These are phyloP conservation scores for Boletus barrowsii DNA, from an alignment of 768 basidiomycete species.

Conservation along the genomic window DNA sequence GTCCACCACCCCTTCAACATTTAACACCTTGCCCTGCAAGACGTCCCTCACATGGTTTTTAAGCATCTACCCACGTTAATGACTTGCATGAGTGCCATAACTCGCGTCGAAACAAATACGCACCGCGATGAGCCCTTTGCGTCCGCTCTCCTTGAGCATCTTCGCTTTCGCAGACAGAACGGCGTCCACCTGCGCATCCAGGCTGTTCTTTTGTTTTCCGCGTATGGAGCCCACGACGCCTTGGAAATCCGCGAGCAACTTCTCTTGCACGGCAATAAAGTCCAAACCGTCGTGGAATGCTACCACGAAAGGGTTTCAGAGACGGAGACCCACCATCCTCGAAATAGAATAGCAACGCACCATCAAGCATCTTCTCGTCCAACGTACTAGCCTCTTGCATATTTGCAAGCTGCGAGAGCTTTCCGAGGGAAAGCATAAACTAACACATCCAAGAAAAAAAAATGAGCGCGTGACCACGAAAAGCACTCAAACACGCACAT, in stretches of 20 bases:
- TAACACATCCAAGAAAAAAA: constrained; percentile 30
- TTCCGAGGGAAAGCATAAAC: constrained; percentile 90
- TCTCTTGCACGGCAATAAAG: constrained; percentile 80
- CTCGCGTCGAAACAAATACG: not conserved
- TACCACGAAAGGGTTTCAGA: constrained; percentile 29
- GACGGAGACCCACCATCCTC: not conserved
- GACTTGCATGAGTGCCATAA: not conserved
- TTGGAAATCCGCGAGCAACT: constrained; percentile 61
- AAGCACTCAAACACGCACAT: constrained; percentile 48
- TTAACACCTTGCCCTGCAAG: constrained; percentile 70
- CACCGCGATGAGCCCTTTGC: constrained; percentile 47
- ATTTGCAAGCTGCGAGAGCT: constrained; percentile 74
- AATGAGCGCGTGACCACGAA: not conserved
- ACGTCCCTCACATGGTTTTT: constrained; percentile 64
- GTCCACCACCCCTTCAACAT: constrained; percentile 80
- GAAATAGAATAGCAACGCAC: constrained; percentile 34
- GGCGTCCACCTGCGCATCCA: constrained; percentile 67
- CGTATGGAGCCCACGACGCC: constrained; percentile 45
- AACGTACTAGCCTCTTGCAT: constrained; percentile 42
- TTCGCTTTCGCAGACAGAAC: constrained; percentile 56
- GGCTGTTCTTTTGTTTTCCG: constrained; percentile 53
- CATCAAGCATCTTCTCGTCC: constrained; percentile 55
- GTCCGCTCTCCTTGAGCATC: constrained; percentile 36
- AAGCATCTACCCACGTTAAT: constrained; percentile 50
- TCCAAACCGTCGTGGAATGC: constrained; percentile 87